phyloP scores from a whole-genome alignment of 441 rosid genomes.

The Gossypium lobatum region DNA sequence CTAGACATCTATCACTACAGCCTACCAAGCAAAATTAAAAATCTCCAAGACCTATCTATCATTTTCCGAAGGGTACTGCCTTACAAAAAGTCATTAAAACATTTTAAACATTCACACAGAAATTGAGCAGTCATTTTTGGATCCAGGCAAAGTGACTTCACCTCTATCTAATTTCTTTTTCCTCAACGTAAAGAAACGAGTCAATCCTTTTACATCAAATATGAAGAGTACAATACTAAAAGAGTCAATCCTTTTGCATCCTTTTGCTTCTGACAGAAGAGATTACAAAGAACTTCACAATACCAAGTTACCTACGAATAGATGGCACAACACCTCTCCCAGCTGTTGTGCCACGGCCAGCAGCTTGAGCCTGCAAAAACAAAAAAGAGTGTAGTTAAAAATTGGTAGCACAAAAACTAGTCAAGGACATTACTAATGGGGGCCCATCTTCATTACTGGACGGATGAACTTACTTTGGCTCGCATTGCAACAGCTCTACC shows the following conservation, averaged over 20 bases:
- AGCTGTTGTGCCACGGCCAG: slow-evolving; percentile 72
- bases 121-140: background rate
- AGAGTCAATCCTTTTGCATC: slow-evolving; percentile 10
- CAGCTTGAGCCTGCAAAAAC: slow-evolving; percentile 53
- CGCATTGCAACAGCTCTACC: slow-evolving; percentile 98
- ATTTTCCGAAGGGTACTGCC: background rate
- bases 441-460: background rate
- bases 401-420: slow-evolving; percentile 1
- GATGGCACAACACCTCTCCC: slow-evolving; percentile 79
- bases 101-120: background rate
- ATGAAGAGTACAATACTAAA: background rate
- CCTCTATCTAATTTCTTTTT: slow-evolving; percentile 4
- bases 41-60: background rate
- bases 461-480: slow-evolving; percentile 63
- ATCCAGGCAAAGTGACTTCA: background rate
- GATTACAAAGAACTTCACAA: background rate
- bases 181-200: background rate
- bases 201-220: slow-evolving; percentile 8
- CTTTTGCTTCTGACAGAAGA: background rate
- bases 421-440: background rate
- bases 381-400: background rate
- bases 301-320: slow-evolving; percentile 51
- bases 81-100: background rate
- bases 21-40: no score
- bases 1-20: no score